phyloP scores from a whole-genome alignment of 148 eudicot species.

The Rhododendron ovatum region DNA sequence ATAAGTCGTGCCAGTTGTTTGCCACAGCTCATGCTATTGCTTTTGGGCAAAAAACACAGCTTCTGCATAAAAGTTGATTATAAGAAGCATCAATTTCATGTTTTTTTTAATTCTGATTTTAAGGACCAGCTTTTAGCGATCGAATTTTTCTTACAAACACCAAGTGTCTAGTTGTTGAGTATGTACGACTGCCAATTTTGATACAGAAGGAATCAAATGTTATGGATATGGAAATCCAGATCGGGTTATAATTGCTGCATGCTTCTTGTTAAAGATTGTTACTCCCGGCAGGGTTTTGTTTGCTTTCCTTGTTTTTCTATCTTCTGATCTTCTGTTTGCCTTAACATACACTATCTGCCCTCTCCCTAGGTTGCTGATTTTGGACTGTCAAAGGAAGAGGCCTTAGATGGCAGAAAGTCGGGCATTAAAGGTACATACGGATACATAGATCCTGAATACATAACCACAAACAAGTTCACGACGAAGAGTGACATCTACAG shows the following conservation, averaged over 20 bases:
- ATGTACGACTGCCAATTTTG: not conserved
- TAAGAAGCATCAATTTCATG: not conserved
- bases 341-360: not conserved
- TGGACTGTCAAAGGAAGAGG: constrained; percentile 92
- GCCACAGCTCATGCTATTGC: not conserved
- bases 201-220: not conserved
- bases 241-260: not conserved
- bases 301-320: not conserved
- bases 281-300: not conserved
- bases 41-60: not conserved
- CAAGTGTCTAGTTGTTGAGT: not conserved
- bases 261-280: not conserved
- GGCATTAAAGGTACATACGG: constrained; percentile 97
- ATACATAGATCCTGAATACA: constrained; percentile 89
- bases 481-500: constrained; percentile 92
- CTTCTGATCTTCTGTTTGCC: not conserved
- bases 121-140: not conserved
- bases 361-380: constrained; percentile 90
- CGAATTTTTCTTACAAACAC: not conserved
- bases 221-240: no score
- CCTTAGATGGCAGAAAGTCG: constrained; percentile 72
- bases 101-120: not conserved
- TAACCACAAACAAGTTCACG: constrained; percentile 76
- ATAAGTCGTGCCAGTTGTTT: not conserved
- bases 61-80: not conserved